Evolutionary conservation across 352 stramenopile genomes (phyloP), one percentile per base, ranked within the genome.

Genomic region (Pythium chondricola): DNA sequence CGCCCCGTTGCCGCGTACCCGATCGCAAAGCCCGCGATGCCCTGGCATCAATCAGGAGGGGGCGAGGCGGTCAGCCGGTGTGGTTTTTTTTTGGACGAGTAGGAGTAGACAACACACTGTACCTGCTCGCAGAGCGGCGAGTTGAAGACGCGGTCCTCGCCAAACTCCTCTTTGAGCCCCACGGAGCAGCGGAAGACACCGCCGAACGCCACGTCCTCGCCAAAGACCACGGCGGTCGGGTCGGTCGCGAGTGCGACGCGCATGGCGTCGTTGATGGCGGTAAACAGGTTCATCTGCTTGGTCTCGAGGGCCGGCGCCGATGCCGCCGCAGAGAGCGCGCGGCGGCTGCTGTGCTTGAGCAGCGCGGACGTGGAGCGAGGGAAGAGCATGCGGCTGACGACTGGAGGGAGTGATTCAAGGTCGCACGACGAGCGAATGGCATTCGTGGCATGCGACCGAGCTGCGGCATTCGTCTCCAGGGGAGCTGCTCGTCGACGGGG

Each of bases 161-260:
- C 96, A 69, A 98, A 99, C 69, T 95, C 69, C 16, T 97, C 88
- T 39, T 80, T 71, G 18, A 99, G 76, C 27, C 87, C 87, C 53
- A 98, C 76, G 14, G 89, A 97, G 73, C 95, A 99, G 29, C 96
- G 91, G 72, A 99, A 99, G 26, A 99, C 96, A 40, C 96, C 96
- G 39, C 96, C 96, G 66, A 99, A 99, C 4, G 88, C 95, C 45
- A 99, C 95, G 62, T 99, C 96, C 72, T 99, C 95, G 8, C 96
- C 96, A 81, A 99, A 98, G 20, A 98, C 58, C 51, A 98, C 86
- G 1, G 91, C 80, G 2, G 61, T 85, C 3, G 74, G 74, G 61
- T 99, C 93, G 1, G 90, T 97, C 27, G 81, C 64, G 58, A 97
- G 63, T 6, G 88, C 88, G 21, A 90, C 74, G 41, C 83, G 75